These are phyloP conservation scores for Colletotrichum siamense DNA, from an alignment of 2,329 filamentous ascomycete species.

Conservation along the genomic window DNA sequence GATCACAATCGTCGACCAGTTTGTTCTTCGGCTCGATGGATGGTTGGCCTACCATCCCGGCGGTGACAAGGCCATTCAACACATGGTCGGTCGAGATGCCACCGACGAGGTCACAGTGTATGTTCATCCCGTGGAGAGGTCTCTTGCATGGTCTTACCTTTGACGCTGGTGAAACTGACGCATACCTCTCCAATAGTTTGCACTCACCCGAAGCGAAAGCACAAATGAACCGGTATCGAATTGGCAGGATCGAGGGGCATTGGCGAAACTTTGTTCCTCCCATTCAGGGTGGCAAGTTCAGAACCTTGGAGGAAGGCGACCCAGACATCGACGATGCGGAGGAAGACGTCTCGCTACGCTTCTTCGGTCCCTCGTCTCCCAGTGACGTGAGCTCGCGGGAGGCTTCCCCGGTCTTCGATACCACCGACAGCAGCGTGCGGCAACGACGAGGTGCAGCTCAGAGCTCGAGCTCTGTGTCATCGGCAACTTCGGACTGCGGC, in stretches of 20 bases:
- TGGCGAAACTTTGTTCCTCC: conserved; percentile 93
- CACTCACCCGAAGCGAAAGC: conserved; percentile 80
- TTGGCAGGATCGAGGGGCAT: conserved; percentile 79
- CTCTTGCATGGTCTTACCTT: neutral
- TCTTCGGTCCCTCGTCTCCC: conserved; percentile 38
- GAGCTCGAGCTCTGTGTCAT: conserved; percentile 50
- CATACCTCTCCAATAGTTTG: conserved; percentile 56
- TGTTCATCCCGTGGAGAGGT: conserved; percentile 35
- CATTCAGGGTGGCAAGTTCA: conserved; percentile 86
- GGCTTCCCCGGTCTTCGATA: conserved; percentile 57
- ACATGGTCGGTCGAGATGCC: conserved; percentile 93
- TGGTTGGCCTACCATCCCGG: conserved; percentile 93
- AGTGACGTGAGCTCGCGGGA: conserved; percentile 60
- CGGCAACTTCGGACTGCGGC: conserved; percentile 57
- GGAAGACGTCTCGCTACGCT: conserved; percentile 17
- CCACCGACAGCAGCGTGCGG: conserved; percentile 31
- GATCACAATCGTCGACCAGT: conserved; percentile 81
- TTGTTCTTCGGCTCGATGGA: conserved; percentile 85
- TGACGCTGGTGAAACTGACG: neutral
- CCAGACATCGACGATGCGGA: conserved; percentile 40
- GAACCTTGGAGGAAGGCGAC: conserved; percentile 37
- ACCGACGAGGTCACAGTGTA: conserved; percentile 94
- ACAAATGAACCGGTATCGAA: conserved; percentile 81
- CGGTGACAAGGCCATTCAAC: conserved; percentile 86
- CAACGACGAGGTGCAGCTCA: conserved; percentile 29